Percentiles rank a stretch among this genome's conserved stretches.
Conservation (phyloP, 257 asterid genomes). For the Solanum gandarillasii region DNA sequence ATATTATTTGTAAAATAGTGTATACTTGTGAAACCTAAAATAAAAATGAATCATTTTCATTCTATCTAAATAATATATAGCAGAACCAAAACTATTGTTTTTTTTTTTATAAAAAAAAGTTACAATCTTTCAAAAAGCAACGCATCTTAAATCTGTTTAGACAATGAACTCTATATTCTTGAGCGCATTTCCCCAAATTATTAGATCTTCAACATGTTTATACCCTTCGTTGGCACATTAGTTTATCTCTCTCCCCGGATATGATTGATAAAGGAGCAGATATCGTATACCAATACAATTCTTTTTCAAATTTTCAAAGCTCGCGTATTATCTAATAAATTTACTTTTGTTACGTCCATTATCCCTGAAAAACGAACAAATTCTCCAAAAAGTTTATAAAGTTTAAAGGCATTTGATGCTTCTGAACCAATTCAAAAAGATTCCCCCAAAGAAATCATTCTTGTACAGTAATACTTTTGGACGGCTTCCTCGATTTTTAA, state of each 20-base stretch:
- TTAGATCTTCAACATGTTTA: background rate
- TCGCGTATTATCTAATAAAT: background rate
- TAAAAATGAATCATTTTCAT: background rate
- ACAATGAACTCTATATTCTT: background rate
- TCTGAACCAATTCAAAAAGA: background rate
- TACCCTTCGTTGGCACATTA: background rate
- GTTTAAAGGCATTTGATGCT: background rate
- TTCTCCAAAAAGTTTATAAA: background rate
- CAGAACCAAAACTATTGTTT: background rate
- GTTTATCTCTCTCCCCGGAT: background rate
- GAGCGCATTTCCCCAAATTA: background rate
- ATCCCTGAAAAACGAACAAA: background rate
- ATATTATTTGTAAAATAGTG: background rate
- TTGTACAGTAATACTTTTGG: too few species aligned
- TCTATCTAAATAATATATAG: background rate
- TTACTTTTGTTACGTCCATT: background rate
- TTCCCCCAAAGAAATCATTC: too few species aligned
- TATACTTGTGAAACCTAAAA: background rate
- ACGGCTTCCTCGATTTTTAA: background rate
- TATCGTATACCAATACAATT: background rate
- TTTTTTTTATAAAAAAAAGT: too few species aligned
- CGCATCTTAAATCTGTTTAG: too few species aligned
- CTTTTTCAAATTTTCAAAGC: background rate
- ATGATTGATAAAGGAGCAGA: too few species aligned
- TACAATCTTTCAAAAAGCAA: too few species aligned